These are phyloP conservation scores for Mycena belliarum DNA, from an alignment of 768 basidiomycete genomes.

Conservation along the genomic window DNA sequence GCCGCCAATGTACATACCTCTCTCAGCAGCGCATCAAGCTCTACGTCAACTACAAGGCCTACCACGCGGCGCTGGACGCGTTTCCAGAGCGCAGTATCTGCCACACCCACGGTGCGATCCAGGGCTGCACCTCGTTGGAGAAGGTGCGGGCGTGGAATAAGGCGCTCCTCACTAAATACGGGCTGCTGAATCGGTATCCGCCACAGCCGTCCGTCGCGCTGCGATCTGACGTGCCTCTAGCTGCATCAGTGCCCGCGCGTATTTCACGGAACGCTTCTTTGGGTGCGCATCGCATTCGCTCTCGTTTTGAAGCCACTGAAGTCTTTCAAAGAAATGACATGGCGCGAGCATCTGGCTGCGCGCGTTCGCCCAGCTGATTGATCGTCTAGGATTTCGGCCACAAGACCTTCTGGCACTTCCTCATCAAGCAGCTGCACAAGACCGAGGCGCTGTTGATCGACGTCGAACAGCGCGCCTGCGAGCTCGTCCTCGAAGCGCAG, in stretches of 20 bases:
- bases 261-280: conserved; percentile 42
- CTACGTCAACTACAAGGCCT: conserved; percentile 37
- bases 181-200: conserved; percentile 34
- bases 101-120: conserved; percentile 24
- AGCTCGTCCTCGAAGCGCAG: conserved; percentile 34
- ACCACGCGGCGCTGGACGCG: conserved; percentile 32
- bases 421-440: conserved; percentile 32
- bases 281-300: conserved; percentile 30
- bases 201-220: not conserved
- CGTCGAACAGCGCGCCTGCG: conserved; percentile 36
- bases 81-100: conserved; percentile 30
- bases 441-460: conserved; percentile 31
- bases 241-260: conserved; percentile 38
- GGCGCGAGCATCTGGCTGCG: conserved; percentile 25
- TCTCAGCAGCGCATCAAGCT: conserved; percentile 40
- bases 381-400: conserved; percentile 40
- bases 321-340: conserved; percentile 33
- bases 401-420: conserved; percentile 36
- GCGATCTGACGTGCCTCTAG: conserved; percentile 19
- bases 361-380: conserved; percentile 11
- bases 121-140: conserved; percentile 31
- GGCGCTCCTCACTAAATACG: conserved; percentile 33
- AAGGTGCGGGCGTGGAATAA: conserved; percentile 34
- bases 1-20: not conserved
- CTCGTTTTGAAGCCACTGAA: not conserved